Conservation (phyloP, 345 rosid genomes). For the Rubroshorea leprosula region DNA sequence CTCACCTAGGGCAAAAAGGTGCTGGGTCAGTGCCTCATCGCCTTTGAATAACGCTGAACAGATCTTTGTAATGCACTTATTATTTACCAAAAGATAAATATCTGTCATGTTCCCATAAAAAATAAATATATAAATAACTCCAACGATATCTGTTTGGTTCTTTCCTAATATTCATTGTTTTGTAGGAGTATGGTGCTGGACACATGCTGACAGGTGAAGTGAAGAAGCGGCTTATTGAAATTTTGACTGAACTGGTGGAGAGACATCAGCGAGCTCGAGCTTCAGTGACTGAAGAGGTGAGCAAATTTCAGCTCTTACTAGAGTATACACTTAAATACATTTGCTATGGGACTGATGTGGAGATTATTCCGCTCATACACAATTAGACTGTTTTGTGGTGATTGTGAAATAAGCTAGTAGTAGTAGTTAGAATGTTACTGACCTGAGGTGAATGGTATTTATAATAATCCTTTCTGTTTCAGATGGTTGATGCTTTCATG, state of each 20-base stretch:
- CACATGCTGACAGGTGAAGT: constrained; percentile 82
- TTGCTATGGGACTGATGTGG: background rate
- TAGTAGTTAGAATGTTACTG: too few species aligned
- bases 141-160: background rate
- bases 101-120: too few species aligned
- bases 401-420: too few species aligned
- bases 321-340: background rate
- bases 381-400: too few species aligned
- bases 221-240: constrained; percentile 59
- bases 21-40: too few species aligned
- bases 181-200: constrained; percentile 80
- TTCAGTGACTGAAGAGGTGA: constrained; percentile 78
- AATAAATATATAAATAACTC: background rate
- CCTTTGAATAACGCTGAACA: too few species aligned
- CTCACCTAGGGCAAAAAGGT: too few species aligned
- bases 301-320: constrained; percentile 10
- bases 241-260: constrained; percentile 70
- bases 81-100: too few species aligned
- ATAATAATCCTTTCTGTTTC: constrained; percentile 10
- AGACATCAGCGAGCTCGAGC: constrained; percentile 77
- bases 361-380: background rate
- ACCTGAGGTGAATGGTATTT: too few species aligned
- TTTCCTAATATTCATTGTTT: background rate
- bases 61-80: too few species aligned
- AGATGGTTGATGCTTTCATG: constrained; percentile 98